Percentiles rank a stretch among this genome's conserved stretches.
phyloP scores from a whole-genome alignment of 345 rosid species.

The Noccaea bulbosa region DNA sequence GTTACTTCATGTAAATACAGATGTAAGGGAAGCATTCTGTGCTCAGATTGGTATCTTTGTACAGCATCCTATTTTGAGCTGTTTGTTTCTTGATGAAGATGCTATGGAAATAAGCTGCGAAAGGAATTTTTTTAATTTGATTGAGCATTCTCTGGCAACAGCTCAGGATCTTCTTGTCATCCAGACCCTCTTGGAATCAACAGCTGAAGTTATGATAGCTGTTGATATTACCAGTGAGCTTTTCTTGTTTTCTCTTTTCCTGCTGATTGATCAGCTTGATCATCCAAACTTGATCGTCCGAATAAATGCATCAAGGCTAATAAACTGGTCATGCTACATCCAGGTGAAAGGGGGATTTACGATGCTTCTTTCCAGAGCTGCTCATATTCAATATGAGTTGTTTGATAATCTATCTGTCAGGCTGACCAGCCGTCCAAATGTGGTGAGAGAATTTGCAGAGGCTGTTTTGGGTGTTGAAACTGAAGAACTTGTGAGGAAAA shows the following conservation, averaged over 20 bases:
- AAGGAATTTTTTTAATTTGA: slow-evolving; percentile 57
- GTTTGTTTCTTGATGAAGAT: slow-evolving; percentile 59
- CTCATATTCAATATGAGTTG: slow-evolving; percentile 62
- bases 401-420: slow-evolving; percentile 67
- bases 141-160: slow-evolving; percentile 59
- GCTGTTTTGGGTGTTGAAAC: slow-evolving; percentile 77
- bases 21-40: slow-evolving; percentile 85
- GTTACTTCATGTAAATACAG: slow-evolving; percentile 65
- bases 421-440: slow-evolving; percentile 62
- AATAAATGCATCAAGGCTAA: slow-evolving; percentile 70
- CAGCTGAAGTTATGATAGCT: slow-evolving; percentile 73
- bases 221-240: slow-evolving; percentile 66
- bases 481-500: slow-evolving; percentile 68
- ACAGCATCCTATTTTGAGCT: slow-evolving; percentile 50
- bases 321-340: slow-evolving; percentile 67
- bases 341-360: slow-evolving; percentile 85
- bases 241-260: slow-evolving; percentile 67
- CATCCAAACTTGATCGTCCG: slow-evolving; percentile 66
- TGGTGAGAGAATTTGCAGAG: slow-evolving; percentile 92
- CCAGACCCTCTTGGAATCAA: slow-evolving; percentile 81
- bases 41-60: slow-evolving; percentile 71
- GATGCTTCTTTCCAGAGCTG: slow-evolving; percentile 59
- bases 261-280: slow-evolving; percentile 91
- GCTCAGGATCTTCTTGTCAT: slow-evolving; percentile 66
- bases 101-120: slow-evolving; percentile 49